phyloP scores from a whole-genome alignment of 257 asterid species.

The Lycium ferocissimum region DNA sequence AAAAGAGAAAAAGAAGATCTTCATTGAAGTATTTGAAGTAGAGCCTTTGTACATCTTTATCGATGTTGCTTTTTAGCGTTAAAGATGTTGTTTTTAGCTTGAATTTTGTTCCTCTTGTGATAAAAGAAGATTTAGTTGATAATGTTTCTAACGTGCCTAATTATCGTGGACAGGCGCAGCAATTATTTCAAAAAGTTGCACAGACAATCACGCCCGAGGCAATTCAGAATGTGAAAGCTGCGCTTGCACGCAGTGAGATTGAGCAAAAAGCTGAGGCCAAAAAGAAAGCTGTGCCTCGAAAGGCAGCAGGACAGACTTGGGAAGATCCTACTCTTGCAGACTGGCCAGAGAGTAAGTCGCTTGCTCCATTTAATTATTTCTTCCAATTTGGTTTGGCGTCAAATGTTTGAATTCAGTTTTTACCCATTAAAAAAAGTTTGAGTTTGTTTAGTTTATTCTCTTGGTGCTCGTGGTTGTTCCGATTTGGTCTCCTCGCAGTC shows the following conservation, averaged over 20 bases:
- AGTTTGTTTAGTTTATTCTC: not conserved
- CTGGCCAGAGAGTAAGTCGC: conserved; percentile 29
- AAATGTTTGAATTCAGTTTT: not conserved
- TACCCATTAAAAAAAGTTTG: not conserved
- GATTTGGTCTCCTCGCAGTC: not conserved
- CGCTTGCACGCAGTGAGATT: conserved; percentile 32
- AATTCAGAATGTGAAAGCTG: conserved; percentile 36
- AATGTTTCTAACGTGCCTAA: not conserved
- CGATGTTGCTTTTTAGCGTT: not conserved
- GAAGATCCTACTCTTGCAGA: conserved; percentile 37
- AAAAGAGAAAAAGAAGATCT: not conserved
- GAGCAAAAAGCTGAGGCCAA: conserved; percentile 36
- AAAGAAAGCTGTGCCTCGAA: conserved; percentile 34
- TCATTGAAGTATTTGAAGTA: not conserved
- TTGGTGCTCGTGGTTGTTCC: not conserved
- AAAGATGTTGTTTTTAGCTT: no score
- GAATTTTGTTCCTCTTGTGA: not conserved
- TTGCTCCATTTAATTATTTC: not conserved
- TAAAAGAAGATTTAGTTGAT: not conserved
- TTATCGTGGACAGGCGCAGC: conserved; percentile 29
- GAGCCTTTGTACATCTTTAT: not conserved
- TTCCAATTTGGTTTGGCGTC: not conserved
- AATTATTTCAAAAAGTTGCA: conserved; percentile 36
- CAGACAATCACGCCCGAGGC: conserved; percentile 35
- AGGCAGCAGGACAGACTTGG: conserved; percentile 37